A percentile compares a stretch with the other conserved stretches of the same genome.
Evolutionary conservation across 2,329 filamentous ascomycete species (phyloP).

Genomic region (Penicillium sp.): DNA sequence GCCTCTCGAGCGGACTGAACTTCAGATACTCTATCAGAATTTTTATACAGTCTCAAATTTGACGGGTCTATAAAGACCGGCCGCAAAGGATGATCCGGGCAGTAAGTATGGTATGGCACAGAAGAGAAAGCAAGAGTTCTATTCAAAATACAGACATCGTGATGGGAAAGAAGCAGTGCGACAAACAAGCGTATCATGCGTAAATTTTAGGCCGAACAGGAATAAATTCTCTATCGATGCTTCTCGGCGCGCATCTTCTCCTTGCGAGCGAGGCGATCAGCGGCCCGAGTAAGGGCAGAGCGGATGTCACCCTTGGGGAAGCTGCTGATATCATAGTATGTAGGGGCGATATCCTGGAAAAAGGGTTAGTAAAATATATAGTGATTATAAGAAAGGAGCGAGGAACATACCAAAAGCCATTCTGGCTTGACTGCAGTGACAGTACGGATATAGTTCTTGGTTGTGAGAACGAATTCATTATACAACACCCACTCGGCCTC

Average conservation of each 20-base stretch:
- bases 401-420: constrained; percentile 77
- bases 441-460: constrained; percentile 95
- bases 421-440: constrained; percentile 89
- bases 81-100: not conserved
- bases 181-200: constrained; percentile 13
- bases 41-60: not conserved
- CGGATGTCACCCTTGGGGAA: constrained; percentile 87
- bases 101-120: not conserved
- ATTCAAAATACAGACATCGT: constrained; percentile 4
- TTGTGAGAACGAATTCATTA: constrained; percentile 96
- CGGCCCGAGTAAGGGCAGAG: constrained; percentile 56
- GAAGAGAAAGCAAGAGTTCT: not conserved
- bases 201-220: constrained; percentile 7
- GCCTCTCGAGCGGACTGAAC: not conserved
- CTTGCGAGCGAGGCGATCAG: constrained; percentile 55
- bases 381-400: constrained; percentile 3
- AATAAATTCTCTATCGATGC: constrained; percentile 26
- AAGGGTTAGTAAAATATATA: constrained; percentile 14
- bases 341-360: constrained; percentile 79
- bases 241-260: constrained; percentile 47
- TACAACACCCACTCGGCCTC: constrained; percentile 97
- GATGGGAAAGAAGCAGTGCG: constrained; percentile 7
- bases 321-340: constrained; percentile 80
- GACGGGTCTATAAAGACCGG: not conserved
- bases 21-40: not conserved